Conservation (phyloP, 2,329 filamentous ascomycete species). For the Claviceps sp. region DNA sequence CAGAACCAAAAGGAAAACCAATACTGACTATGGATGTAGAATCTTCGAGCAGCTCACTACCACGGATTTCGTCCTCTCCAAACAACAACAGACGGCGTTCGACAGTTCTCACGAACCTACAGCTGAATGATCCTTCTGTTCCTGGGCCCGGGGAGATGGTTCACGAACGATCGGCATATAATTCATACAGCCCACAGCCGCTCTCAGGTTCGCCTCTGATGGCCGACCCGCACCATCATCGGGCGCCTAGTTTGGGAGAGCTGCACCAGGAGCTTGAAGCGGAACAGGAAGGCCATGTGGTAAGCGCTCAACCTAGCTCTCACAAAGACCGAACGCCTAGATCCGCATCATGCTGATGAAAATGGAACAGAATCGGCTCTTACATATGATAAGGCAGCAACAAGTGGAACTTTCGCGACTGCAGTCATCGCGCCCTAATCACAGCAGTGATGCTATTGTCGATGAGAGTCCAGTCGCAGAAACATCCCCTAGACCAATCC, state of each 20-base stretch:
- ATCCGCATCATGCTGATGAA: slow-evolving; percentile 5
- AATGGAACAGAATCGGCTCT: slow-evolving; percentile 49
- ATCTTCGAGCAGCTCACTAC: slow-evolving; percentile 39
- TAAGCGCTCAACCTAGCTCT: slow-evolving; percentile 23
- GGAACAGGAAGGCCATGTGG: slow-evolving; percentile 67
- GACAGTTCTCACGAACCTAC: slow-evolving; percentile 58
- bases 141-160: slow-evolving; percentile 59
- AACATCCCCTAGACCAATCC: slow-evolving; percentile 30
- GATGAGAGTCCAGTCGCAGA: slow-evolving; percentile 35
- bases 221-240: slow-evolving; percentile 47
- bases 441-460: slow-evolving; percentile 25
- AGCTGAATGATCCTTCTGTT: slow-evolving; percentile 55
- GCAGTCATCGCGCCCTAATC: slow-evolving; percentile 29
- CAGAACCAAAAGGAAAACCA: background rate
- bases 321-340: background rate
- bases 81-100: slow-evolving; percentile 48
- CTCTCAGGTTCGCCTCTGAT: slow-evolving; percentile 33
- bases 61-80: slow-evolving; percentile 29
- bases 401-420: slow-evolving; percentile 56
- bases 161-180: slow-evolving; percentile 24
- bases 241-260: slow-evolving; percentile 60
- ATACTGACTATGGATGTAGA: slow-evolving; percentile 19
- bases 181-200: slow-evolving; percentile 29
- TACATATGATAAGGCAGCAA: slow-evolving; percentile 64
- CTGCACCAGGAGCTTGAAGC: slow-evolving; percentile 68